Percentiles rank a stretch among this genome's conserved stretches.
phyloP scores from a whole-genome alignment of 495 filamentous ascomycete genomes.

The Tuber brumale region DNA sequence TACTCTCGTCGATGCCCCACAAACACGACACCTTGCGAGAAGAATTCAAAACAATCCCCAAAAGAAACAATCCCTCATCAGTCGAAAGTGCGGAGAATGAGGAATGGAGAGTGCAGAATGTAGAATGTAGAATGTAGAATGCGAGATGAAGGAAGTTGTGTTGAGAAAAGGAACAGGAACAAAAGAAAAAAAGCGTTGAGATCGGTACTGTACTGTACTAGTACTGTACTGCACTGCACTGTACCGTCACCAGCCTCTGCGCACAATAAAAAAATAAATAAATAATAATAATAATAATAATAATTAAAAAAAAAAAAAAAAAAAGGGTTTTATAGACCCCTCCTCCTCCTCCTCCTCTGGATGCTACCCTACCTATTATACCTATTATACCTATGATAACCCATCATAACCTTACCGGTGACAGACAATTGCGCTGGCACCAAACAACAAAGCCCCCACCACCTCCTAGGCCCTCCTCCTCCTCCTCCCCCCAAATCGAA shows the following conservation, averaged over 20 bases:
- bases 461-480: too few relatives aligned
- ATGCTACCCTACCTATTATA: constrained; percentile 14
- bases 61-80: not conserved
- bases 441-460: not conserved
- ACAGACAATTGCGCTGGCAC: not conserved
- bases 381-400: too few relatives aligned
- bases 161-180: not conserved
- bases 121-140: not conserved
- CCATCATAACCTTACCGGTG: too few relatives aligned
- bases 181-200: not conserved
- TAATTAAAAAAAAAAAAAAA: not conserved
- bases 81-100: not conserved
- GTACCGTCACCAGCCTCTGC: not conserved
- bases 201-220: too few relatives aligned
- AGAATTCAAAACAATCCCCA: not conserved
- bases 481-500: not conserved
- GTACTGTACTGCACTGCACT: too few relatives aligned
- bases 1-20: not conserved
- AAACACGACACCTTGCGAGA: not conserved
- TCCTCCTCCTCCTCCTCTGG: too few relatives aligned
- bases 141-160: constrained; percentile 6
- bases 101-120: not conserved
- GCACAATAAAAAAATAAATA: not conserved
- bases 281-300: not conserved
- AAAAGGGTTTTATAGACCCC: not conserved